These are phyloP conservation scores for Elongisporangium prolatum DNA, from an alignment of 352 stramenopile genomes.

Conservation along the genomic window DNA sequence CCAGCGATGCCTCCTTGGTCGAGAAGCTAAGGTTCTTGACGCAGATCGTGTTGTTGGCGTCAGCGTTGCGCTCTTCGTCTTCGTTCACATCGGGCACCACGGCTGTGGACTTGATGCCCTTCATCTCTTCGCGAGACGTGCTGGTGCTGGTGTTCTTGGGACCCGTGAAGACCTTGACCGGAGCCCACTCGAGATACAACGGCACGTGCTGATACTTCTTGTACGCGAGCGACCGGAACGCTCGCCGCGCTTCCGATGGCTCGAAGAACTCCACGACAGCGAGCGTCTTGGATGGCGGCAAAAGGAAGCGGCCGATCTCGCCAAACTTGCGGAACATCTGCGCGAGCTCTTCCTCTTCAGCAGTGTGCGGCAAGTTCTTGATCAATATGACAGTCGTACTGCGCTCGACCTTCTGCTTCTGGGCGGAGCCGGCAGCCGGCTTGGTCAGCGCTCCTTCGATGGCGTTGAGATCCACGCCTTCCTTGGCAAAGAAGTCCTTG, in stretches of 20 bases:
- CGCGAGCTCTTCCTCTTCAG: slow-evolving; percentile 90
- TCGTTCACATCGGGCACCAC: slow-evolving; percentile 42
- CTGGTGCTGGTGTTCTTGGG: slow-evolving; percentile 7
- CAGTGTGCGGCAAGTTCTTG: slow-evolving; percentile 98
- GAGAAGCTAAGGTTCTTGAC: slow-evolving; percentile 99
- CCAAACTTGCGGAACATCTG: slow-evolving; percentile 94
- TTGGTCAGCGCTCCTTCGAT: slow-evolving; percentile 86
- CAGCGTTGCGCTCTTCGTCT: slow-evolving; percentile 53
- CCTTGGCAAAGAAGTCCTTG: slow-evolving; percentile 93
- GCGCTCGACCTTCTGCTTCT: slow-evolving; percentile 75
- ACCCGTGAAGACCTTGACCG: slow-evolving; percentile 76
- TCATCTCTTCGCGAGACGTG: slow-evolving; percentile 14
- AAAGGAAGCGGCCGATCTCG: slow-evolving; percentile 82
- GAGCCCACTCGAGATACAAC: slow-evolving; percentile 98
- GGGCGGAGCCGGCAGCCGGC: slow-evolving; percentile 19
- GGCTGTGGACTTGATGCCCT: slow-evolving; percentile 52
- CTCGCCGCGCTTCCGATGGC: slow-evolving; percentile 92
- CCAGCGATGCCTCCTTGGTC: slow-evolving; percentile 89
- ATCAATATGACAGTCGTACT: slow-evolving; percentile 95
- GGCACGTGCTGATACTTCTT: slow-evolving; percentile 98
- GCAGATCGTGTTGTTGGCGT: slow-evolving; percentile 90
- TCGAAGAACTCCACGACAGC: slow-evolving; percentile 96
- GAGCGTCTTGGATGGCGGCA: slow-evolving; percentile 93
- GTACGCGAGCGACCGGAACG: slow-evolving; percentile 97
- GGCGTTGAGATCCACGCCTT: slow-evolving; percentile 93